These are phyloP conservation scores for Aureobasidium subglaciale DNA, from an alignment of 2,329 filamentous ascomycete genomes.

Conservation along the genomic window DNA sequence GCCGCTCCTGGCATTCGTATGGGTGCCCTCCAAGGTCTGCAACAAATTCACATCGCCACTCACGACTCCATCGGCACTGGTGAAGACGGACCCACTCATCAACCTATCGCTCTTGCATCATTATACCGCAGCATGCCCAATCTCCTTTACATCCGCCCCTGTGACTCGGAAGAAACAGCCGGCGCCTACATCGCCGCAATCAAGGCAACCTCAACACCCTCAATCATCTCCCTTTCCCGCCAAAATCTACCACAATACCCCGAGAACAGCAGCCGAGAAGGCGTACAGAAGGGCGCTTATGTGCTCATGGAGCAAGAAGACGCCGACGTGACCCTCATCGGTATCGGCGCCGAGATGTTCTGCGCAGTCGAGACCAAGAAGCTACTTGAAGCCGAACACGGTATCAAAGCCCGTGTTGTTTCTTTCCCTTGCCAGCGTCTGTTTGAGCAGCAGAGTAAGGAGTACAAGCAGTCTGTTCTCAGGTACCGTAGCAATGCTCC, in stretches of 20 bases:
- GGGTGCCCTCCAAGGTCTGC: slow-evolving; percentile 31
- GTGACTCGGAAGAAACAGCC: slow-evolving; percentile 32
- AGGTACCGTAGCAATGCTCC: slow-evolving; percentile 18
- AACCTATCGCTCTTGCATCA: slow-evolving; percentile 31
- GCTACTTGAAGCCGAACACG: slow-evolving; percentile 22
- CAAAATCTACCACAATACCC: slow-evolving; percentile 36
- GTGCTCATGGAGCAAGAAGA: slow-evolving; percentile 31
- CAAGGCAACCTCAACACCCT: slow-evolving; percentile 32
- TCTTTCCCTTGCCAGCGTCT: slow-evolving; percentile 46
- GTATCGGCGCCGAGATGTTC: slow-evolving; percentile 44
- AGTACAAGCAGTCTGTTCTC: slow-evolving; percentile 32
- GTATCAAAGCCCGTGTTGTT: slow-evolving; percentile 40
- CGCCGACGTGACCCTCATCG: slow-evolving; percentile 42
- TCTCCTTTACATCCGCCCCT: slow-evolving; percentile 32
- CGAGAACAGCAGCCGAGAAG: slow-evolving; percentile 30
- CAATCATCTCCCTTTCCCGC: slow-evolving; percentile 39
- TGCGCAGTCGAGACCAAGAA: slow-evolving; percentile 36
- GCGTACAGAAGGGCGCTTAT: slow-evolving; percentile 36
- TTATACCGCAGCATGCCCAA: slow-evolving; percentile 34
- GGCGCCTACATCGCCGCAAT: slow-evolving; percentile 38
- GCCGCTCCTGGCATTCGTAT: slow-evolving; percentile 32
- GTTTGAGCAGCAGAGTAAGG: slow-evolving; percentile 40
- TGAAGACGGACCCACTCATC: slow-evolving; percentile 33
- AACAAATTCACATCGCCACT: slow-evolving; percentile 33
- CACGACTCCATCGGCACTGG: slow-evolving; percentile 33